Evolutionary conservation across 1,139 yeast genomes (phyloP).

Genomic region (Blastobotrys serpentis): DNA sequence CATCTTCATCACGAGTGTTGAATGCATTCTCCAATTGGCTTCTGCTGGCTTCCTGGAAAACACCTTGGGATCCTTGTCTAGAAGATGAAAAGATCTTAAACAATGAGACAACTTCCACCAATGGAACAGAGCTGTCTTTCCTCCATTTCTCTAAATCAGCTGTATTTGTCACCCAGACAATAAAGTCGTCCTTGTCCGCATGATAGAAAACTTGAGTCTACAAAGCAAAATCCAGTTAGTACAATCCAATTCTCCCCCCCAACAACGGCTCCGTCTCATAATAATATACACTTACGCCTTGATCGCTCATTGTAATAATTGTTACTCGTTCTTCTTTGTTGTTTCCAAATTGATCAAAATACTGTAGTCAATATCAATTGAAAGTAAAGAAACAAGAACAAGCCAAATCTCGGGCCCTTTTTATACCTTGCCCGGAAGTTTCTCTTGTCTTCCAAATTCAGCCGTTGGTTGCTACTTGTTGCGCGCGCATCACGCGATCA

Average conservation of each 20-base stretch:
- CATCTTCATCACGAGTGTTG: constrained; percentile 46
- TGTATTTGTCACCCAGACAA: constrained; percentile 59
- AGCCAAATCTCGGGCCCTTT: background rate
- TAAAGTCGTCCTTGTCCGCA: constrained; percentile 63
- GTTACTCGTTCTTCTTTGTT: background rate
- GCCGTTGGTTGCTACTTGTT: background rate
- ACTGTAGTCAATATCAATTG: background rate
- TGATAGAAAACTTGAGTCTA: constrained; percentile 52
- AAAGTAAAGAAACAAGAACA: background rate
- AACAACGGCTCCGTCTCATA: too few species aligned
- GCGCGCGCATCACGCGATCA: constrained; percentile 10
- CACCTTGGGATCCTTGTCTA: constrained; percentile 70
- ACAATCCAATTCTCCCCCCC: too few species aligned
- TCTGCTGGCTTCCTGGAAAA: constrained; percentile 70
- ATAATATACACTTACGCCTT: constrained; percentile 8
- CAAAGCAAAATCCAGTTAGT: background rate
- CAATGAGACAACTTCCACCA: constrained; percentile 62
- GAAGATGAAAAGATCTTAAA: constrained; percentile 57
- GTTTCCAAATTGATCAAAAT: background rate
- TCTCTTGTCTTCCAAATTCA: background rate
- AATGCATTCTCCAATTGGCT: constrained; percentile 64
- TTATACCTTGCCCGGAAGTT: too few species aligned
- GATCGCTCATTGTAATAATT: constrained; percentile 1
- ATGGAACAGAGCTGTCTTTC: constrained; percentile 55
- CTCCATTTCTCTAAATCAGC: constrained; percentile 51